phyloP scores from a whole-genome alignment of 2,329 filamentous ascomycete species.

The Dactylella cylindrospora region DNA sequence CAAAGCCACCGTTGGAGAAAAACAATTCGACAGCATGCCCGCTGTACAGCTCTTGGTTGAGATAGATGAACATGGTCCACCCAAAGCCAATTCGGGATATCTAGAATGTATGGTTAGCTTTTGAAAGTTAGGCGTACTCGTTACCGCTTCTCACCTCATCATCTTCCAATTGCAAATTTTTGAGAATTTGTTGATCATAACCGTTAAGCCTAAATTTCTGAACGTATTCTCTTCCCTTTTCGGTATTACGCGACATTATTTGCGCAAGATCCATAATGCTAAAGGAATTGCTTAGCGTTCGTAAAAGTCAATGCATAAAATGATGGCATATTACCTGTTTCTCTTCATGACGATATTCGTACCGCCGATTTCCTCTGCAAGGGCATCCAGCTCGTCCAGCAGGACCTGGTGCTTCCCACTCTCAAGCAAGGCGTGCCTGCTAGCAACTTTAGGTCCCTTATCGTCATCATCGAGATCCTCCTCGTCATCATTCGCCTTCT shows the following conservation, averaged over 20 bases:
- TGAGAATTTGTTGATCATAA: slow-evolving; percentile 28
- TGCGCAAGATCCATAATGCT: slow-evolving; percentile 34
- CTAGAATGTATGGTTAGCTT: slow-evolving; percentile 3
- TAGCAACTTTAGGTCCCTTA: slow-evolving; percentile 34
- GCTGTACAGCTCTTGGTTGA: slow-evolving; percentile 41
- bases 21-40: slow-evolving; percentile 29
- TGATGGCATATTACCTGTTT: slow-evolving; percentile 17
- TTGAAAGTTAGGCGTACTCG: neutral
- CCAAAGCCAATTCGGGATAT: slow-evolving; percentile 40
- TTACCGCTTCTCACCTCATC: slow-evolving; percentile 13
- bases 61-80: slow-evolving; percentile 35
- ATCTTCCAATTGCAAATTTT: slow-evolving; percentile 19
- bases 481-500: slow-evolving; percentile 4
- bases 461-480: slow-evolving; percentile 24
- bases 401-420: slow-evolving; percentile 35
- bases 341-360: slow-evolving; percentile 32
- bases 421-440: slow-evolving; percentile 32
- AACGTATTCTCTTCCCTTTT: slow-evolving; percentile 30
- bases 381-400: slow-evolving; percentile 37
- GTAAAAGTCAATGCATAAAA: no score
- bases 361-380: slow-evolving; percentile 34
- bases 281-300: no score
- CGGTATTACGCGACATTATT: slow-evolving; percentile 38
- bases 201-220: slow-evolving; percentile 40
- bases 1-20: slow-evolving; percentile 31